phyloP scores from a whole-genome alignment of 2,329 filamentous ascomycete species.

The Xylariaceae sp. region DNA sequence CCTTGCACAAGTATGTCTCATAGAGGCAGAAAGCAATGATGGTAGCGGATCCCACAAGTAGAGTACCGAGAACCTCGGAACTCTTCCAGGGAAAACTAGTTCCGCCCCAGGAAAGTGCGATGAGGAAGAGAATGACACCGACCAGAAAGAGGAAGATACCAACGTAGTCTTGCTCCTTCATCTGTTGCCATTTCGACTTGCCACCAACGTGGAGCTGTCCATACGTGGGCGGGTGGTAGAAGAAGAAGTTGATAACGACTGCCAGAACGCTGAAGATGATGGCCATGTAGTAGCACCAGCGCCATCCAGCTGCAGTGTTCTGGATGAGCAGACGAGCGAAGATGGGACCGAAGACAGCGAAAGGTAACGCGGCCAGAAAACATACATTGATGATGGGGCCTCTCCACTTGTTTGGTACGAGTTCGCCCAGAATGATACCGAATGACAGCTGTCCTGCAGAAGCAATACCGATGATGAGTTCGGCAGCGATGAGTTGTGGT shows the following conservation, averaged over 20 bases:
- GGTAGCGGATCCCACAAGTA: constrained; percentile 22
- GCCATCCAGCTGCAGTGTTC: constrained; percentile 12
- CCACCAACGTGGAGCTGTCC: constrained; percentile 19
- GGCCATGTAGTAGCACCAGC: constrained; percentile 24
- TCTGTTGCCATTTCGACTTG: constrained; percentile 7
- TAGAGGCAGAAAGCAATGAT: constrained; percentile 26
- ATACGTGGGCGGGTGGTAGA: constrained; percentile 21
- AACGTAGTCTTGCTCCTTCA: constrained; percentile 24
- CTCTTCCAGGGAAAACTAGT: constrained; percentile 18
- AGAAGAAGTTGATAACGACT: constrained; percentile 16
- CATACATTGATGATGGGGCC: constrained; percentile 17
- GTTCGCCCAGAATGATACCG: constrained; percentile 20
- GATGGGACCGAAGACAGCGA: constrained; percentile 20
- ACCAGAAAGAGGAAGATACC: constrained; percentile 26
- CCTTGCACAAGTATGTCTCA: background rate
- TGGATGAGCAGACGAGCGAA: constrained; percentile 15
- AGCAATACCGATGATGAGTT: constrained; percentile 19
- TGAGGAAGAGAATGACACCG: constrained; percentile 26
- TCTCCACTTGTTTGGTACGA: constrained; percentile 21
- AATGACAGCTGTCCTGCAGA: constrained; percentile 13
- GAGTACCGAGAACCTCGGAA: constrained; percentile 23
- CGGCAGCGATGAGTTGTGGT: constrained; percentile 17
- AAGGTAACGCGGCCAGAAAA: constrained; percentile 18
- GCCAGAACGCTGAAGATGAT: constrained; percentile 19
- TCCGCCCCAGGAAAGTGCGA: constrained; percentile 29